Percentiles rank a stretch among this genome's conserved stretches.
These are phyloP conservation scores for Aureobasidium pullulans DNA, from an alignment of 2,329 filamentous ascomycete species.

Conservation along the genomic window DNA sequence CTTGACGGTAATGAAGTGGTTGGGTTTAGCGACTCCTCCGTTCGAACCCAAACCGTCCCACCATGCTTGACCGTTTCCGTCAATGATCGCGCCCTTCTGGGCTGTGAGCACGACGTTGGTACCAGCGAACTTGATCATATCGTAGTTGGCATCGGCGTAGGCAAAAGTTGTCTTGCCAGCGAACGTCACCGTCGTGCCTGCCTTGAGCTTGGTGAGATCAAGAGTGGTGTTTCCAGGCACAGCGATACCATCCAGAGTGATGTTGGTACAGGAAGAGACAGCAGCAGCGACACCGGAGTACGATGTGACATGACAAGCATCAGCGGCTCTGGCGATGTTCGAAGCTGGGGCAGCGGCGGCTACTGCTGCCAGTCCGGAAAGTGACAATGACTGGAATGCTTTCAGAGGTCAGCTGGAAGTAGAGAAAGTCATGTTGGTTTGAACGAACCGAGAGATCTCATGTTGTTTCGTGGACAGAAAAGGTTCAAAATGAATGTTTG, in stretches of 20 bases:
- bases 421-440: background rate
- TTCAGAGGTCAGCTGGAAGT: background rate
- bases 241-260: conserved; percentile 34
- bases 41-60: conserved; percentile 43
- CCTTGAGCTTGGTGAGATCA: conserved; percentile 33
- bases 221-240: conserved; percentile 34
- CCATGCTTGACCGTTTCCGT: conserved; percentile 35
- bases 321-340: background rate
- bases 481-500: background rate
- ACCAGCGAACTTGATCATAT: conserved; percentile 33
- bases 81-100: conserved; percentile 28
- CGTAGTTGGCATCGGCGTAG: conserved; percentile 33
- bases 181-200: conserved; percentile 37
- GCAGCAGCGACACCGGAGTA: conserved; percentile 21
- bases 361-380: background rate
- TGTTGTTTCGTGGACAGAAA: background rate
- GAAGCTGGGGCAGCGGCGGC: background rate
- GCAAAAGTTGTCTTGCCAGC: conserved; percentile 34
- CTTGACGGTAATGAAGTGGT: conserved; percentile 35
- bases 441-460: background rate
- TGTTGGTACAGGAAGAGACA: conserved; percentile 35
- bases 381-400: background rate
- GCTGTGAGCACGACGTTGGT: conserved; percentile 35
- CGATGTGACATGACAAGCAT: conserved; percentile 3
- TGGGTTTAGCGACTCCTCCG: conserved; percentile 35